Conservation (phyloP, 163 green algal genomes). For the Chloroidium sp. region DNA sequence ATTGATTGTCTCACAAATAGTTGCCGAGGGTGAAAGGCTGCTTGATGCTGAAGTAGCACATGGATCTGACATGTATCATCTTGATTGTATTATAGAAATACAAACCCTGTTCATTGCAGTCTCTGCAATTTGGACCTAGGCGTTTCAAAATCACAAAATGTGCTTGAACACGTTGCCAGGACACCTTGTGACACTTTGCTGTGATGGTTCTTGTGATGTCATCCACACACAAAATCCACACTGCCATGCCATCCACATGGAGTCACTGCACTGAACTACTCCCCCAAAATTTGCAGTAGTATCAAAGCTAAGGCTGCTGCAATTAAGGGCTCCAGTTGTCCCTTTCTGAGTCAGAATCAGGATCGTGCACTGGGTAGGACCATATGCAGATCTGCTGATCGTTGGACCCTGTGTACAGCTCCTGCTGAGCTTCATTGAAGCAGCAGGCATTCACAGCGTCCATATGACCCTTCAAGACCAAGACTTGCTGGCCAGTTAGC, state of each 20-base stretch:
- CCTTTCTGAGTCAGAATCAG: background rate
- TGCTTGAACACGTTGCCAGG: no score
- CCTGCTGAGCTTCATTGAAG: constrained; percentile 39
- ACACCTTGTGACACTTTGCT: background rate
- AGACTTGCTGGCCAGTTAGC: constrained; percentile 28
- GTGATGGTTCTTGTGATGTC: background rate
- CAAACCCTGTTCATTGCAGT: no score
- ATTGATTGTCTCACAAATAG: background rate
- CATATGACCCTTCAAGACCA: constrained; percentile 45
- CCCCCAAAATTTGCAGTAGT: no score
- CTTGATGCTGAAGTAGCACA: no score
- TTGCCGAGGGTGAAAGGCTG: no score
- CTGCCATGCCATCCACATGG: no score
- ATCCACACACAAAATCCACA: background rate
- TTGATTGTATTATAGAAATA: no score
- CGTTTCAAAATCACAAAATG: no score
- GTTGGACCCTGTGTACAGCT: constrained; percentile 62
- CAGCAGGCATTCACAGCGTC: constrained; percentile 59
- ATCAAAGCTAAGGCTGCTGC: no score
- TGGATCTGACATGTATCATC: no score
- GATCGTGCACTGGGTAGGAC: background rate
- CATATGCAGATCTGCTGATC: constrained; percentile 42
- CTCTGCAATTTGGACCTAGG: no score
- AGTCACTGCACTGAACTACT: no score
- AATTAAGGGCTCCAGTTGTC: background rate